Evolutionary conservation across 495 filamentous ascomycete species (phyloP), one percentile per base, ranked within the genome.

Genomic region (Glarea lozoyensis): DNA sequence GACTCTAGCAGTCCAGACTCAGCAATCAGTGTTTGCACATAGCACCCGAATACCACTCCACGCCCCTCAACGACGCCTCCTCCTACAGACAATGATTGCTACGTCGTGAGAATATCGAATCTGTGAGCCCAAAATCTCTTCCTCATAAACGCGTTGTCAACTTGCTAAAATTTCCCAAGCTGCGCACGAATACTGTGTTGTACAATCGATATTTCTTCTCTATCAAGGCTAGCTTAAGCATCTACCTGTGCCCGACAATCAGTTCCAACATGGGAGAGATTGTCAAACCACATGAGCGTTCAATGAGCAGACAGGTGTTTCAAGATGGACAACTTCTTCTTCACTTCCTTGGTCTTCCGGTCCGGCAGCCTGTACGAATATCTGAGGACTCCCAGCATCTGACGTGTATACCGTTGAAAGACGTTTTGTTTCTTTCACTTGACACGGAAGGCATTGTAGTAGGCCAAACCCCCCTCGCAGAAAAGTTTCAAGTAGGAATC

Each of bases 191-290:
- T n/a, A 29, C 25, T 29, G n/a, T 29, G 7, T 29, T n/a, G n/a
- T 29, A 29, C 25, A n/a, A n/a, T n/a, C n/a, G n/a, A n/a, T n/a
- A n/a, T n/a, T n/a, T n/a, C 25, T n/a, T n/a, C n/a, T 29, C 25
- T 29, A 7, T 7, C 25, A 29, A n/a, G 7, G n/a, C 25, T 29
- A n/a, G n/a, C n/a, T n/a, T n/a, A n/a, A 29, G 7, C 13, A 12
- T 40, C 23, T 24, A 32, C 23, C 27, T 40, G 37, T 22, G 7
- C 27, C 12, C n/a, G 21, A 48, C 16, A 39, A 19, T 37, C 33
- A 7, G 16, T 13, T 37, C 16, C n/a, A 37, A 19, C 13, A 37
- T 29, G 25, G n/a, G 7, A 29, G 25, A 29, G 25, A 29, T n/a
- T 29, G n/a, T 29, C 7, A n/a, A n/a, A 29, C 7, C 25, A 29